These are phyloP conservation scores for Penicillium cosmopolitanum DNA, from an alignment of 495 filamentous ascomycete genomes.

Conservation along the genomic window DNA sequence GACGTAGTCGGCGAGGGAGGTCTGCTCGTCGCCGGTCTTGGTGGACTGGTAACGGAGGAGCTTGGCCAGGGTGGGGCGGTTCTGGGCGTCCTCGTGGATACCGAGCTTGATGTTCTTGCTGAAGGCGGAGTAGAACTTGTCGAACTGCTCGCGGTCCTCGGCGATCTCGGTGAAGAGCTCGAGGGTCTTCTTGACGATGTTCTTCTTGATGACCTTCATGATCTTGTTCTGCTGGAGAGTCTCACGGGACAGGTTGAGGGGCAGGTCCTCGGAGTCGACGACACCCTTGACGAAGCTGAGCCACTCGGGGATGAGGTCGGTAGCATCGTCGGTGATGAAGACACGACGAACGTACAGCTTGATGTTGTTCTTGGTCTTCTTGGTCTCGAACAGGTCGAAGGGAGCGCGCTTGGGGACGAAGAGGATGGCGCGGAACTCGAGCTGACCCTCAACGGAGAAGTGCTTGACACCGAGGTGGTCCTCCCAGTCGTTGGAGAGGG, in stretches of 20 bases:
- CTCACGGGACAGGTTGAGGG: constrained; percentile 98
- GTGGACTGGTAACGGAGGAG: constrained; percentile 98
- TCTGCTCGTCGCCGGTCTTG: constrained; percentile 95
- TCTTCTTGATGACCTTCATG: constrained; percentile 99
- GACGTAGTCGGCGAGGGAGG: constrained; percentile 94
- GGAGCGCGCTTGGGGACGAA: constrained; percentile 99
- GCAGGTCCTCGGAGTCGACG: constrained; percentile 98
- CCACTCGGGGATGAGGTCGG: constrained; percentile 99
- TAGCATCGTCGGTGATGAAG: constrained; percentile 99
- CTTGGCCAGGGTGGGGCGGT: constrained; percentile 91
- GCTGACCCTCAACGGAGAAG: constrained; percentile 99
- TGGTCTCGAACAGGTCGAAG: constrained; percentile 99
- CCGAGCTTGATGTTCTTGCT: constrained; percentile 99
- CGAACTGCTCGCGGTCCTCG: constrained; percentile 99
- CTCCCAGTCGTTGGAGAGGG: constrained; percentile 98
- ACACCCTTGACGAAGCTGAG: constrained; percentile 99
- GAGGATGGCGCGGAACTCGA: constrained; percentile 99
- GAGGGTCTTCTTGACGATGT: constrained; percentile 99
- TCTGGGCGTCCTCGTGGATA: constrained; percentile 99
- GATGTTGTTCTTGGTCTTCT: constrained; percentile 99
- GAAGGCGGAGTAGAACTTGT: constrained; percentile 99
- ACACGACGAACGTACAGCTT: constrained; percentile 99
- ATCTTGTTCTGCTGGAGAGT: constrained; percentile 99
- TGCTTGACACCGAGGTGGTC: constrained; percentile 99
- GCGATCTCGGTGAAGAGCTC: constrained; percentile 99